Evolutionary conservation across 2,329 filamentous ascomycete genomes (phyloP).

Genomic region (Falciphora oryzae): DNA sequence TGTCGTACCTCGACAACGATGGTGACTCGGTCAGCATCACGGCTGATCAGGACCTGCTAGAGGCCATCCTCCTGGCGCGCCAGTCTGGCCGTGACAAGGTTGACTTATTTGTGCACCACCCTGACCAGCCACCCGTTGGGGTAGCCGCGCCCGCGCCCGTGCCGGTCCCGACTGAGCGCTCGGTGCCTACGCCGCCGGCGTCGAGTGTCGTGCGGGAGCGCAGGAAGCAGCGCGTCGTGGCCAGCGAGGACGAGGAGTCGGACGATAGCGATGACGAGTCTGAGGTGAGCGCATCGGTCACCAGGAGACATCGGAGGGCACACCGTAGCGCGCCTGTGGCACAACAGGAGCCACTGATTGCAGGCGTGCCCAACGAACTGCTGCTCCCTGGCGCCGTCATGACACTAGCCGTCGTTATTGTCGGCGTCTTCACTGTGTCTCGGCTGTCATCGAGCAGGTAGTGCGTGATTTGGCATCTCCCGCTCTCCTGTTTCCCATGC

Average conservation of each 20-base stretch:
- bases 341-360: conserved; percentile 66
- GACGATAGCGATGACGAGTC: conserved; percentile 47
- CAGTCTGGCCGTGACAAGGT: conserved; percentile 82
- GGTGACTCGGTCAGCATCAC: conserved; percentile 96
- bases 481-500: background rate
- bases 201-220: conserved; percentile 47
- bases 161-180: conserved; percentile 27
- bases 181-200: conserved; percentile 39
- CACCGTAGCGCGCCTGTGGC: conserved; percentile 26
- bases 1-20: conserved; percentile 96
- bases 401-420: conserved; percentile 88
- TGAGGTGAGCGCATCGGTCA: conserved; percentile 22
- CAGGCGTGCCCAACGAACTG: conserved; percentile 89
- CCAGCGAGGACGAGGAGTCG: conserved; percentile 37
- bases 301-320: conserved; percentile 32
- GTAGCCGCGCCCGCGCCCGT: conserved; percentile 36
- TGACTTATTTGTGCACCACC: conserved; percentile 93
- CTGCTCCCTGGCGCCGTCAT: conserved; percentile 91
- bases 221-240: conserved; percentile 25
- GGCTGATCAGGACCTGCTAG: conserved; percentile 85
- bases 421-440: conserved; percentile 86
- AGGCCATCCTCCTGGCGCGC: conserved; percentile 80
- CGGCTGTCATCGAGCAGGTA: conserved; percentile 52
- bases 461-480: background rate
- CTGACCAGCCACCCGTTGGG: conserved; percentile 76